Conservation (phyloP, 2,329 filamentous ascomycete genomes). For the Blumeria hordei region DNA sequence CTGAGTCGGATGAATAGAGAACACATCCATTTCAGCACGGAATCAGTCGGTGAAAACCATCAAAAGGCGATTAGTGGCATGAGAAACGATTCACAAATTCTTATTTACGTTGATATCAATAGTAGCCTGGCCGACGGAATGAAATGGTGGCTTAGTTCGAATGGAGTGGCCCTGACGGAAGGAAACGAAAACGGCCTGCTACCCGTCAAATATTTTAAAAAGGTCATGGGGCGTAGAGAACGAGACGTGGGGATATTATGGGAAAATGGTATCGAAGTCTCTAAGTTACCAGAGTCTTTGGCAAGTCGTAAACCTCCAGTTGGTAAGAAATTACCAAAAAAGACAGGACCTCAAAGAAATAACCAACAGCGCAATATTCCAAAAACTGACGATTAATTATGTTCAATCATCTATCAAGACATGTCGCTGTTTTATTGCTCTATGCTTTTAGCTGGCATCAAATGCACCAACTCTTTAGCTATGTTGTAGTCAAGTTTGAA, state of each 20-base stretch:
- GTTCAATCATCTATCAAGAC: no score
- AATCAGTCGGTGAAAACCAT: constrained; percentile 29
- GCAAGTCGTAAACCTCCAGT: constrained; percentile 22
- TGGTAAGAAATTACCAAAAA: constrained; percentile 8
- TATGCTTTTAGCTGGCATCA: no score
- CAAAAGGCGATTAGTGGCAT: constrained; percentile 49
- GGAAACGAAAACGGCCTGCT: constrained; percentile 36
- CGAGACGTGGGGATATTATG: constrained; percentile 38
- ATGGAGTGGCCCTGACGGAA: constrained; percentile 48
- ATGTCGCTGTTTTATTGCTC: no score
- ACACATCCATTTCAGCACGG: constrained; percentile 68
- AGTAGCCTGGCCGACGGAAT: constrained; percentile 37
- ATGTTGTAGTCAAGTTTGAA: no score
- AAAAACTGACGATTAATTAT: not conserved
- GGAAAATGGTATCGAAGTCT: constrained; percentile 40
- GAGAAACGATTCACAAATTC: constrained; percentile 49
- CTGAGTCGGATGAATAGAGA: constrained; percentile 60
- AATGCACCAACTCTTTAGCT: no score
- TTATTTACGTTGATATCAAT: constrained; percentile 54
- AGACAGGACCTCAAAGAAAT: not conserved
- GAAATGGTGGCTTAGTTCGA: constrained; percentile 58
- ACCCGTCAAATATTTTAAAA: constrained; percentile 41
- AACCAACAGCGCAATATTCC: not conserved
- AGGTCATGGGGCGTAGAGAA: constrained; percentile 37
- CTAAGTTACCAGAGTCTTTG: constrained; percentile 38